phyloP scores from a whole-genome alignment of 768 basidiomycete genomes.

The Chalciporus pseudorubinellus region DNA sequence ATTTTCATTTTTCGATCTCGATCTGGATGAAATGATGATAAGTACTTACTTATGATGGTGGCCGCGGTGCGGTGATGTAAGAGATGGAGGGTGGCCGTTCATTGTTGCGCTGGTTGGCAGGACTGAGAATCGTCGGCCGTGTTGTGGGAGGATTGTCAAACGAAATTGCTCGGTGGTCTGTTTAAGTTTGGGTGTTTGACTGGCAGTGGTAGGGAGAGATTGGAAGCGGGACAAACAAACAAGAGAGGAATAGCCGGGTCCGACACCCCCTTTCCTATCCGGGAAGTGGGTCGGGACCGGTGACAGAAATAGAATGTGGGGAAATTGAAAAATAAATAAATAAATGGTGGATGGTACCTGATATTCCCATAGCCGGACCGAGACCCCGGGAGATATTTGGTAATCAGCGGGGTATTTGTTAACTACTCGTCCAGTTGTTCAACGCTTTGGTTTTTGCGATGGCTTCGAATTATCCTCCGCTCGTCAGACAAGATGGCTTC shows the following conservation, averaged over 20 bases:
- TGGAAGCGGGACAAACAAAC: no score
- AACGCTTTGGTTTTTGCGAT: background rate
- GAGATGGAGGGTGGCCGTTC: no score
- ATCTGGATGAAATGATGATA: no score
- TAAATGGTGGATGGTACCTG: conserved; percentile 13
- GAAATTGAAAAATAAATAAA: conserved; percentile 20
- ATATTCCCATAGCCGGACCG: conserved; percentile 33
- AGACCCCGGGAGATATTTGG: conserved; percentile 28
- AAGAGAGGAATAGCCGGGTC: background rate
- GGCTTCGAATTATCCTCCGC: conserved; percentile 29
- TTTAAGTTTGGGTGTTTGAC: background rate
- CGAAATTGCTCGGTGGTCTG: background rate
- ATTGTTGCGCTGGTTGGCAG: no score
- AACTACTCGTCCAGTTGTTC: background rate
- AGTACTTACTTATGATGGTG: no score
- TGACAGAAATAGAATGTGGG: conserved; percentile 21
- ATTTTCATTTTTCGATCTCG: background rate
- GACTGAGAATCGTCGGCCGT: background rate
- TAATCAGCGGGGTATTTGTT: background rate
- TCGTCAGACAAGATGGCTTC: conserved; percentile 71
- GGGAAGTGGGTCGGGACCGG: conserved; percentile 14
- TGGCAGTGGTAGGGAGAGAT: no score
- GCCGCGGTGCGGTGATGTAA: no score
- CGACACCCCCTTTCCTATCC: background rate
- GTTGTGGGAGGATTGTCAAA: background rate